These are phyloP conservation scores for Pleurotus giganteus DNA, from an alignment of 768 basidiomycete species.

Conservation along the genomic window DNA sequence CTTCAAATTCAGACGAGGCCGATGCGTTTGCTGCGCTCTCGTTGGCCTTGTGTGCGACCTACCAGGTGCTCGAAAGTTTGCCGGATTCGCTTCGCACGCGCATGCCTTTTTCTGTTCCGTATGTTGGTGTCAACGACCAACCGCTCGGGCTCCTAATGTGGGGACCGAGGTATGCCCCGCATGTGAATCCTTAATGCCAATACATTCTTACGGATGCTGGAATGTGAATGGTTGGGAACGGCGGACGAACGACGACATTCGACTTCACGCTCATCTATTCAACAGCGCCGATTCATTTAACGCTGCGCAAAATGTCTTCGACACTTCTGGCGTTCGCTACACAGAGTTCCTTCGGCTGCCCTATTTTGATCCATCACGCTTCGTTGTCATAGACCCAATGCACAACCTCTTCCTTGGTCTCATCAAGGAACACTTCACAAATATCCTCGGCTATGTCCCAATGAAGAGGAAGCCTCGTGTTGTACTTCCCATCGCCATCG, in stretches of 20 bases:
- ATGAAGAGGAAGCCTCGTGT: background rate
- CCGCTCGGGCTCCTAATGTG: background rate
- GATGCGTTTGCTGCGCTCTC: slow-evolving; percentile 21
- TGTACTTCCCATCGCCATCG: background rate
- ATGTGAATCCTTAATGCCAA: background rate
- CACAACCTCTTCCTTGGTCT: slow-evolving; percentile 29
- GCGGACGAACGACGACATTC: slow-evolving; percentile 8
- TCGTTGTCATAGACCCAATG: slow-evolving; percentile 31
- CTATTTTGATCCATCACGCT: slow-evolving; percentile 25
- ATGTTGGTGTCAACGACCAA: slow-evolving; percentile 4
- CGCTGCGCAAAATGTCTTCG: slow-evolving; percentile 10
- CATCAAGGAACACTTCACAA: background rate
- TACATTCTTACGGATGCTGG: background rate
- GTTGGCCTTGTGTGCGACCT: slow-evolving; percentile 32
- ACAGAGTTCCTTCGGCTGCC: slow-evolving; percentile 23
- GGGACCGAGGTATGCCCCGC: background rate
- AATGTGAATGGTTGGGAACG: slow-evolving; percentile 17
- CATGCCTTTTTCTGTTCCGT: slow-evolving; percentile 17
- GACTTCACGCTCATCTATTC: slow-evolving; percentile 14
- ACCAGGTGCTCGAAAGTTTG: slow-evolving; percentile 26
- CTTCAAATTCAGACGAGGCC: slow-evolving; percentile 14
- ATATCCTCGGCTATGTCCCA: background rate
- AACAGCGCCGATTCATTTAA: slow-evolving; percentile 1
- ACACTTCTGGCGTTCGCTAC: background rate
- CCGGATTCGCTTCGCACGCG: slow-evolving; percentile 16